Base-by-base conservation (phyloP, 306 rosid genomes). In the Cucurbita pepo region DNA sequence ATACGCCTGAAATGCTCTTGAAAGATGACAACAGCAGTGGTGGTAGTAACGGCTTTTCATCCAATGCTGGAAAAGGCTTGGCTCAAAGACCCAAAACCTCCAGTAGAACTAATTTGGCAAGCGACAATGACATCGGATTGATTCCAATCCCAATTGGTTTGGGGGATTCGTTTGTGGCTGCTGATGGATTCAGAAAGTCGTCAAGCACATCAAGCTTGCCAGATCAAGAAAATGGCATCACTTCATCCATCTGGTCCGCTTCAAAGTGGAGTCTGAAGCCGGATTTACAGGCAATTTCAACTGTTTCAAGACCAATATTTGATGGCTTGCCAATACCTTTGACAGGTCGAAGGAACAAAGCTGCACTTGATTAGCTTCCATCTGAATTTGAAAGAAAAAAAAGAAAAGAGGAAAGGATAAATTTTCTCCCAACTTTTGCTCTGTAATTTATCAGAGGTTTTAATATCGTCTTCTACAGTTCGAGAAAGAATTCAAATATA, bases 121-220 rank as follows among this genome's bases (percentile, higher is more conserved):
- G 34, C 50, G 91, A 90, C 75, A 71, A 77, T 52, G 96, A 88
- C 14, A 63, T 56, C 44, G 88, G 89, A 13, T 63, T 77, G 79
- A 83, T 54, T 72, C 80, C 82, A 30, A 70, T 77, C 57, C 79
- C 85, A 50, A 69, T 63, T 10, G 81, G 84, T 47, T 34, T 59
- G 41, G 88, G 79, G 72, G 96, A 88, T 77, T 82, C 88, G 8
- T 57, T 62, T 16, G 16, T 79, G 62, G 50, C 81, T 53, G 60
- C 80, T 8, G 91, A 85, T 7, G 79, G 77, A 10, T 77, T 90
- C 59, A 86, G 90, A 75, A 92, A 88, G 82, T 92, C 97, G 6
- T 92, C 87, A 10, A 92, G 97, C 71, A 83, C 95, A 53, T 79
- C 97, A 4, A 85, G 85, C 82, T 90, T 92, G 79, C 95, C 90